These are phyloP conservation scores for Lactarius quietus DNA, from an alignment of 768 basidiomycete genomes.

Conservation along the genomic window DNA sequence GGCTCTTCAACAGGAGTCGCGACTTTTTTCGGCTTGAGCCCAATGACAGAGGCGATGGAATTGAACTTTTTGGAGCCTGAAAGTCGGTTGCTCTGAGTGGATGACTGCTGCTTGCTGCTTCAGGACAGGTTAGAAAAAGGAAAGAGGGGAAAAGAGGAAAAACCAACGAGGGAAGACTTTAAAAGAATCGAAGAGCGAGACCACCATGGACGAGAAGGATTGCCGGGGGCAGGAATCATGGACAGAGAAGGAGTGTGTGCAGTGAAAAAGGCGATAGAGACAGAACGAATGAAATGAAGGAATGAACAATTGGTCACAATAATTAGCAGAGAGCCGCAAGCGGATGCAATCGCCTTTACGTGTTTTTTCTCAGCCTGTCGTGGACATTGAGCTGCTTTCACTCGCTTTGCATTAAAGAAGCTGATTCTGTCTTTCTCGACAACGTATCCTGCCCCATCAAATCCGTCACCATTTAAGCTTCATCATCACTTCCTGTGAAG, in stretches of 20 bases:
- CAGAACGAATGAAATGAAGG: background rate
- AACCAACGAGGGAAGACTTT: constrained; percentile 25
- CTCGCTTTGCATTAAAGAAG: background rate
- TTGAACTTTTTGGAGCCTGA: constrained; percentile 43
- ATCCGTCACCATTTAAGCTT: background rate
- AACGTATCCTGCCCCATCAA: background rate
- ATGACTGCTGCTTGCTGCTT: constrained; percentile 11
- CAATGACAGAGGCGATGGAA: constrained; percentile 57
- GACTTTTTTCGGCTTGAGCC: constrained; percentile 61
- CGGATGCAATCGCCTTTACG: background rate
- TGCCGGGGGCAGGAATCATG: constrained; percentile 20
- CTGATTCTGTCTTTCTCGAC: background rate
- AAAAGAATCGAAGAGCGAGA: constrained; percentile 34
- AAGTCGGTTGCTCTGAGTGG: constrained; percentile 4
- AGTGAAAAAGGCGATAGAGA: background rate
- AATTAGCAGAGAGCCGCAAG: background rate
- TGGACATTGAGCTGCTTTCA: background rate
- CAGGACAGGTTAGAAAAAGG: background rate
- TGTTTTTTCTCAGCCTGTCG: background rate
- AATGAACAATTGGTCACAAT: background rate
- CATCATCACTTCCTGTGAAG: background rate
- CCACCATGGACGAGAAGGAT: constrained; percentile 34
- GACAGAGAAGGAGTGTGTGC: constrained; percentile 21
- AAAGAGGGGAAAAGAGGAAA: background rate
- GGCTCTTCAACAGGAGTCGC: constrained; percentile 52